Percentiles rank a stretch among this genome's conserved stretches.
phyloP scores from a whole-genome alignment of 75 land plant genomes.

The Picea glauca region DNA sequence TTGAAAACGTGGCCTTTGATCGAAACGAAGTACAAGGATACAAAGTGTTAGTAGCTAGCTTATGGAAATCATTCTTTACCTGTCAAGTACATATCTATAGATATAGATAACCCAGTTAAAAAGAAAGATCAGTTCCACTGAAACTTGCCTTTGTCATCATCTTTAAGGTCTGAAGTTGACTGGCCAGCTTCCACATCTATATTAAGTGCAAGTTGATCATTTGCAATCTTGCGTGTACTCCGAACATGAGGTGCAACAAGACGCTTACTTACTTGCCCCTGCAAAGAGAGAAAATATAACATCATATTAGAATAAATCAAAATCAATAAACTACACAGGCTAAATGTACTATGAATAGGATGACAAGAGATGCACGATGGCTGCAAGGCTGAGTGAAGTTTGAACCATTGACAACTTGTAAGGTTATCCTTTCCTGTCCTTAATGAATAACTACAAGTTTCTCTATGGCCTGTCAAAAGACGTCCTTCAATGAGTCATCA shows the following conservation, averaged over 20 bases:
- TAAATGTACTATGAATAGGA: no score
- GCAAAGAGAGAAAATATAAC: background rate
- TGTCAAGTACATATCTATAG: constrained; percentile 3
- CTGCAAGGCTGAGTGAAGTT: no score
- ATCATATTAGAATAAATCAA: no score
- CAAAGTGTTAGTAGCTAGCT: background rate
- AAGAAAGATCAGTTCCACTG: background rate
- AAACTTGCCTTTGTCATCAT: constrained; percentile 89
- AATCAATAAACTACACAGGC: no score
- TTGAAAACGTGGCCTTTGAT: constrained; percentile 86
- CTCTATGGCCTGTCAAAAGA: no score
- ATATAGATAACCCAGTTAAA: constrained; percentile 2
- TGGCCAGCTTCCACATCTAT: constrained; percentile 56
- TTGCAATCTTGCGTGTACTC: constrained; percentile 62
- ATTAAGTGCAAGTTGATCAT: constrained; percentile 75
- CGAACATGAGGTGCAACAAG: constrained; percentile 64
- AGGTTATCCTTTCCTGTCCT: no score
- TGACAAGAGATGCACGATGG: no score
- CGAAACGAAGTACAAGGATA: background rate
- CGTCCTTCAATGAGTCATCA: no score
- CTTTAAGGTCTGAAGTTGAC: constrained; percentile 54
- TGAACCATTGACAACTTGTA: no score
- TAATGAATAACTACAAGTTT: no score
- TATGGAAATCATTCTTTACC: background rate
- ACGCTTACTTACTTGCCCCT: constrained; percentile 60